phyloP scores from a whole-genome alignment of 1,139 yeast genomes.

The Yamadazyma diospyri region DNA sequence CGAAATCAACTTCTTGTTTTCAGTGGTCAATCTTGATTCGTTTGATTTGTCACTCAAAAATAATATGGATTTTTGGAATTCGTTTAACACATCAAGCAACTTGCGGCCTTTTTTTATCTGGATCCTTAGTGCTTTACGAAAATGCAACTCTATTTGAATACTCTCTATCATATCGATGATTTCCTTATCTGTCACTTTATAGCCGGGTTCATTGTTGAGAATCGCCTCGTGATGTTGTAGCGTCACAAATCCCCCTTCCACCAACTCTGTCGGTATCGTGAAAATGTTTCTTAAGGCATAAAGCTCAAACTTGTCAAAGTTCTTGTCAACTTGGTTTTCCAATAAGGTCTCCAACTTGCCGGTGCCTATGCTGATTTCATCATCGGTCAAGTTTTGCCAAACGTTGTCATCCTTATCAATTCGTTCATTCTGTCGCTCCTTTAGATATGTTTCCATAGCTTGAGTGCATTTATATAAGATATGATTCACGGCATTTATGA shows the following conservation, averaged over 20 bases:
- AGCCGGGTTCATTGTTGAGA: conserved; percentile 12
- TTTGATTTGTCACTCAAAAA: conserved; percentile 22
- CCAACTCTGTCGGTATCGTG: conserved; percentile 64
- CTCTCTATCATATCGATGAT: conserved; percentile 36
- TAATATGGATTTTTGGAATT: conserved; percentile 28
- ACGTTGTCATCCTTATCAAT: conserved; percentile 12
- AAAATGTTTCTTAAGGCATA: conserved; percentile 77
- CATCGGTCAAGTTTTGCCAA: conserved; percentile 19
- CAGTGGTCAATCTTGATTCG: conserved; percentile 19
- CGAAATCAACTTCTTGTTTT: conserved; percentile 29
- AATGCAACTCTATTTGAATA: conserved; percentile 42
- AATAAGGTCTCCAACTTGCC: conserved; percentile 76
- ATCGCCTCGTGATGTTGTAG: conserved; percentile 67
- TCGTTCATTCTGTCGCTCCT: conserved; percentile 25
- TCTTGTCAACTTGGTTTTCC: conserved; percentile 75
- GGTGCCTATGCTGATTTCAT: conserved; percentile 71
- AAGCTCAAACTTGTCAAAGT: conserved; percentile 84
- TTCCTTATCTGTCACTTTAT: conserved; percentile 20
- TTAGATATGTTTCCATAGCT: conserved; percentile 70
- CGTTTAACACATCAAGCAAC: conserved; percentile 28
- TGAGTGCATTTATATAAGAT: conserved; percentile 79
- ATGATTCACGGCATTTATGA: conserved; percentile 84
- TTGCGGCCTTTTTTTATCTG: conserved; percentile 38
- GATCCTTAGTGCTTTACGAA: conserved; percentile 40
- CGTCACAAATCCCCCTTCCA: conserved; percentile 63